phyloP scores from a whole-genome alignment of 2,329 filamentous ascomycete species.

The Didymella glomerata region DNA sequence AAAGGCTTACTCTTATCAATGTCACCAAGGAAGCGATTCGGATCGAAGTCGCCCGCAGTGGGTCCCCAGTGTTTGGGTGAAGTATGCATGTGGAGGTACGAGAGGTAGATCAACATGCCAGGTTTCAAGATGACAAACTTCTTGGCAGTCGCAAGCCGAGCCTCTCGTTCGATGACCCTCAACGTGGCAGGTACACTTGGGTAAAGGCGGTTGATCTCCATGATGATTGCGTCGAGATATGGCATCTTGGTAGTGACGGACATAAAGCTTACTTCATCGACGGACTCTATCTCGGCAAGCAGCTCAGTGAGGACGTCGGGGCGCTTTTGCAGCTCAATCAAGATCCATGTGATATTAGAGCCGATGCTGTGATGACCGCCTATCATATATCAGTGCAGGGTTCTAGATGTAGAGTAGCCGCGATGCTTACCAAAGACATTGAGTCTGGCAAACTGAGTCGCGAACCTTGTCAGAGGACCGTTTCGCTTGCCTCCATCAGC shows the following conservation, averaged over 20 bases:
- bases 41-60: conserved; percentile 1
- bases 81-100: conserved; percentile 12
- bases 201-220: conserved; percentile 14
- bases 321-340: conserved; percentile 11
- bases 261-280: background rate
- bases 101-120: conserved; percentile 17
- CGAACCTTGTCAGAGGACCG: conserved; percentile 1
- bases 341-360: conserved; percentile 9
- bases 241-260: conserved; percentile 10
- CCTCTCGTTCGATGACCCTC: conserved; percentile 10
- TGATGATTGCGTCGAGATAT: conserved; percentile 14
- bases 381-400: background rate
- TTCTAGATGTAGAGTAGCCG: background rate
- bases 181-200: conserved; percentile 13
- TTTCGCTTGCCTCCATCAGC: conserved; percentile 3
- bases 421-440: conserved; percentile 6
- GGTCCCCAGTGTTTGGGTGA: conserved; percentile 8
- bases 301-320: conserved; percentile 4
- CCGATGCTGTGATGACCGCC: conserved; percentile 18
- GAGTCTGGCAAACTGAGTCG: conserved; percentile 7
- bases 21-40: background rate
- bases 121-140: conserved; percentile 8
- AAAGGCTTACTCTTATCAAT: conserved; percentile 5
- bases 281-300: conserved; percentile 2
- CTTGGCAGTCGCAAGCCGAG: conserved; percentile 1